Evolutionary conservation across 495 filamentous ascomycete genomes (phyloP).

Genomic region (Penicillium pancosmium): DNA sequence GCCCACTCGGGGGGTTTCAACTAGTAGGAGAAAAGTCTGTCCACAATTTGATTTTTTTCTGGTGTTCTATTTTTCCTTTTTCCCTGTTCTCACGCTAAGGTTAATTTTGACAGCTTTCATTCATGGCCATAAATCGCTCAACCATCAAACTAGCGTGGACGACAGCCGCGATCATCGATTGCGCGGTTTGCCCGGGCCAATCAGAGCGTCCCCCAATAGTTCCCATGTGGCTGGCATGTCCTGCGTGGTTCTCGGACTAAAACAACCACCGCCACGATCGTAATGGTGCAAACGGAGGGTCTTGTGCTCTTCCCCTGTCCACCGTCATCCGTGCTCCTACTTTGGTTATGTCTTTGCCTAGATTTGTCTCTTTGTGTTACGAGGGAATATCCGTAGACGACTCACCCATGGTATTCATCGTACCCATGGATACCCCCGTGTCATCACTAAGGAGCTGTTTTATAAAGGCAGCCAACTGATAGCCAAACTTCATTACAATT

Average conservation of each 20-base stretch:
- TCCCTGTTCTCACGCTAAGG: not conserved
- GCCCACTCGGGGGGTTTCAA: not conserved
- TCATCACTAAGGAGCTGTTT: not conserved
- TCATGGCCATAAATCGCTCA: constrained; percentile 24
- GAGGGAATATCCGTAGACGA: not conserved
- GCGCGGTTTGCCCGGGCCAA: constrained; percentile 31
- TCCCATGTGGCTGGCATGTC: too few species aligned
- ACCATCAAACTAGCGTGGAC: constrained; percentile 1
- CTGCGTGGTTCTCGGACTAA: too few species aligned
- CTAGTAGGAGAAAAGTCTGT: not conserved
- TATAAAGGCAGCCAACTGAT: not conserved
- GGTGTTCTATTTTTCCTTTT: not conserved
- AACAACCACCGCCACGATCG: not conserved
- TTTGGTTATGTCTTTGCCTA: not conserved
- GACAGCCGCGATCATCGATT: constrained; percentile 13
- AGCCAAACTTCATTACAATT: not conserved
- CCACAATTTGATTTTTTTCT: too few species aligned
- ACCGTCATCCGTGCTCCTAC: not conserved
- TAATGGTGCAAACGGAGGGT: not conserved
- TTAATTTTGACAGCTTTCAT: constrained; percentile 7
- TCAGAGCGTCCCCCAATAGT: not conserved
- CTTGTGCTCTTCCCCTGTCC: not conserved
- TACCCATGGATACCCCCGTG: not conserved
- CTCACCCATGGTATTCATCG: not conserved
- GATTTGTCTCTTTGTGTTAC: not conserved